These are phyloP conservation scores for Diutina ranongensis DNA, from an alignment of 1,139 yeast genomes.

Conservation along the genomic window DNA sequence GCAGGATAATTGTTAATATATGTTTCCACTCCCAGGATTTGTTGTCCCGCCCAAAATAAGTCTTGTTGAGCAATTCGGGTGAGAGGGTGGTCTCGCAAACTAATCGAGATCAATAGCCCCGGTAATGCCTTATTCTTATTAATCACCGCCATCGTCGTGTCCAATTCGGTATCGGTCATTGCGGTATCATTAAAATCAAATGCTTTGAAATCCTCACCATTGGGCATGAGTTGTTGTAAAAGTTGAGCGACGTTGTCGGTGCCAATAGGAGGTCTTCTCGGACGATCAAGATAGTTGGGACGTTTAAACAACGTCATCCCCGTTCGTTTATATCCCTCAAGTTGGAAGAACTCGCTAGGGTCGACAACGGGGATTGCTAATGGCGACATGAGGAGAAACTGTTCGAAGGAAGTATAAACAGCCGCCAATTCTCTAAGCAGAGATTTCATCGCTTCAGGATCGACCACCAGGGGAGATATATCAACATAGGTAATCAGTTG, in stretches of 20 bases:
- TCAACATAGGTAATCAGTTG: background rate
- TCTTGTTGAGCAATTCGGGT: background rate
- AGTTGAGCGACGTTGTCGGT: background rate
- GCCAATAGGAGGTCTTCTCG: background rate
- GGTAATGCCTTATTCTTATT: background rate
- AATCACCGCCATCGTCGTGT: background rate
- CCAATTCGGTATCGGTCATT: background rate
- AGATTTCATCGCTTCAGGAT: background rate
- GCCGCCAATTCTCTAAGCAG: background rate
- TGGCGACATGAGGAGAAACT: constrained; percentile 3
- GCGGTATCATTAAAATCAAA: background rate
- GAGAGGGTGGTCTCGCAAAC: background rate
- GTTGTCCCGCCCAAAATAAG: background rate
- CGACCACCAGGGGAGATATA: background rate
- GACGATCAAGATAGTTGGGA: background rate
- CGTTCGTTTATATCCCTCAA: background rate
- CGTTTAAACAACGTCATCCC: background rate
- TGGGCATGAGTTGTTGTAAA: background rate
- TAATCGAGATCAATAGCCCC: background rate
- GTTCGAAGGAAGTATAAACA: background rate
- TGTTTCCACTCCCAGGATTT: background rate
- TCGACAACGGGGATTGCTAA: background rate
- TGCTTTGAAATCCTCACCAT: background rate
- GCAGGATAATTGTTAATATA: background rate
- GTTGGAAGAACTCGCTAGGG: background rate